Base-by-base conservation (phyloP, 106 monocot species). In the Iris macrosiphon region DNA sequence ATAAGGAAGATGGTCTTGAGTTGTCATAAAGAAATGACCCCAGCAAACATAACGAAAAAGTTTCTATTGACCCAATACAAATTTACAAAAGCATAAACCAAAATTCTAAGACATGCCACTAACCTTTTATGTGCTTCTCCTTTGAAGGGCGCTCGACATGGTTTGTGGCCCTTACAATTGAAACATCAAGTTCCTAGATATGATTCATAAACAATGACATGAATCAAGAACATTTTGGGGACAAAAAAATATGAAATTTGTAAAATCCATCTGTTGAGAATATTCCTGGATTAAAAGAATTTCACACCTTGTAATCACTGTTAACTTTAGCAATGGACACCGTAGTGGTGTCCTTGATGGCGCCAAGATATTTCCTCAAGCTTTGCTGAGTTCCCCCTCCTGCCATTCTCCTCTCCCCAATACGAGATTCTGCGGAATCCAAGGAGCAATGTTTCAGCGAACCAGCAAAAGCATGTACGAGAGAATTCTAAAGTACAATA, bases 291-390 rank as follows among this genome's bases (percentile, higher is more conserved):
- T 40, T n/a, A 4, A 54, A 32, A 53, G 40, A 28, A 31, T 11
- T 28, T 49, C 35, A 34, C 6, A 84, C 94, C 89, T 79, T 82
- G 70, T 85, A 95, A 73, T 95, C 89, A 52, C 94, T 95, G 53
- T 89, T 95, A 26, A 95, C 89, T 74, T 95, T 95, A 8, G 88
- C 94, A 64, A 95, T 59, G n/a, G 75, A 71, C 18, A 95, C 89
- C 0, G 81, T 81, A 10, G 94, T 95, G 8, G 94, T 68, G 59
- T 95, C 94, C 72, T 95, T 95, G 15, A 95, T 74, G 40, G 85
- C 89, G 13, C 94, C 94, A 12, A 95, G 33, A 57, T 89, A 89
- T 66, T 85, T 89, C 63, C 89, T 84, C 42, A 95, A 45, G 71
- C 78, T 75, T 61, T 55, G 69, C 41, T 76, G 79, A 17, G 84